Base-by-base conservation (phyloP, 2,329 filamentous ascomycete species). In the Lachnellula cervina region DNA sequence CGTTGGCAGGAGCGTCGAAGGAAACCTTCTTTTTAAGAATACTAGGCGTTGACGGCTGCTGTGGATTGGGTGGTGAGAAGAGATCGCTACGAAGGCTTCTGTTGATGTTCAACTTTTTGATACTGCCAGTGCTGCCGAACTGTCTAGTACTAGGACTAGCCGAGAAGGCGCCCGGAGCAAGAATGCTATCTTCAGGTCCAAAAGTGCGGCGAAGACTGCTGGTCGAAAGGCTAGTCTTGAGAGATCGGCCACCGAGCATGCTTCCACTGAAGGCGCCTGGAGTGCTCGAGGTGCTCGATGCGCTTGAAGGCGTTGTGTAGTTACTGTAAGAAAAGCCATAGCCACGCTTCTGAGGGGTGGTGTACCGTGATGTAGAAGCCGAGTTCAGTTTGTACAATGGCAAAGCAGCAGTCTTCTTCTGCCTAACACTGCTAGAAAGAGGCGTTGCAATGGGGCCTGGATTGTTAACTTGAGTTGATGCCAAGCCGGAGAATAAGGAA, bases 81-180 rank as follows among this genome's bases (percentile, higher is more conserved):
- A 86, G 76, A 65, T 90, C 87, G 56, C 81, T 91, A 52, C 89
- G 83, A 69, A 99, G 79, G 62, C 87, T 88, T 60, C 90, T 87
- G 73, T 97, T 95, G 70, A 99, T 97, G 52, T 92, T 88, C 55
- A 99, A 81, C 71, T 91, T 92, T 76, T 97, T 97, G 64, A 96
- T 83, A 68, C 82, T 89, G 45, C 83, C 82, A 49, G 80, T 80
- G 68, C 79, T 84, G n/a, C 83, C 81, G 51, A 86, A 87, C 63
- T 83, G 80, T 56, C 86, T 82, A 37, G 81, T 78, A 55, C 78
- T 79, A 17, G 81, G 76, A 67, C 82, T 87, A 25, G 87, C 79
- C 2, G 89, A 89, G 70, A 97, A 92, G 2, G 91, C 90, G 38
- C 90, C 90, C 0, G 92, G 91, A 1, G 89, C 83, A 28, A 97